Percentiles rank a stretch among this genome's conserved stretches.
phyloP scores from a whole-genome alignment of 83 land plant genomes.

The Diphasiastrum complanatum region DNA sequence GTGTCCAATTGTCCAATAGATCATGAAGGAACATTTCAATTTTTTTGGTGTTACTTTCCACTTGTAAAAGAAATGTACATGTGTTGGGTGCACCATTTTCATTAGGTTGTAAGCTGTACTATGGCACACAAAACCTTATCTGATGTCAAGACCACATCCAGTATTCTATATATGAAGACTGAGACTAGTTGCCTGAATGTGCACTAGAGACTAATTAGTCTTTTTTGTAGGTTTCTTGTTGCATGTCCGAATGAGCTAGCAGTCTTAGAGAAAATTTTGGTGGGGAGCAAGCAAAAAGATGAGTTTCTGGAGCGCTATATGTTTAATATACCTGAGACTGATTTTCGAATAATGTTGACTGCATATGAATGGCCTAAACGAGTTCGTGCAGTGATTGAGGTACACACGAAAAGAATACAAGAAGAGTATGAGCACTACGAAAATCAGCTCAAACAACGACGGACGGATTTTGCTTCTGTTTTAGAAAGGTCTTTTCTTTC shows the following conservation, averaged over 20 bases:
- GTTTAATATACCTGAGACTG: conserved; percentile 30
- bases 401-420: conserved; percentile 36
- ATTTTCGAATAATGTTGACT: conserved; percentile 29
- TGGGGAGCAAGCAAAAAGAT: conserved; percentile 29
- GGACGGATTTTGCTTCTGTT: conserved; percentile 25
- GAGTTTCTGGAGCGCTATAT: conserved; percentile 26
- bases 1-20: too few relatives aligned
- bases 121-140: too few relatives aligned
- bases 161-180: too few relatives aligned
- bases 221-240: conserved; percentile 26
- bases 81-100: too few relatives aligned
- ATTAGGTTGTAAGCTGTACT: too few relatives aligned
- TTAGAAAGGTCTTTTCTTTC: conserved; percentile 16
- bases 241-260: conserved; percentile 31
- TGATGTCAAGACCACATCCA: too few relatives aligned
- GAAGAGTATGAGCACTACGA: conserved; percentile 42
- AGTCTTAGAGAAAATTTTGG: conserved; percentile 22
- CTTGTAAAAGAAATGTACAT: too few relatives aligned
- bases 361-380: conserved; percentile 44
- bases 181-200: too few relatives aligned
- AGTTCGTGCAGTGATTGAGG: conserved; percentile 29
- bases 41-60: too few relatives aligned
- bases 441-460: conserved; percentile 20
- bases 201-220: too few relatives aligned
- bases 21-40: too few relatives aligned